Evolutionary conservation across 345 rosid genomes (phyloP).

Genomic region (Rhodamnia argentea): DNA sequence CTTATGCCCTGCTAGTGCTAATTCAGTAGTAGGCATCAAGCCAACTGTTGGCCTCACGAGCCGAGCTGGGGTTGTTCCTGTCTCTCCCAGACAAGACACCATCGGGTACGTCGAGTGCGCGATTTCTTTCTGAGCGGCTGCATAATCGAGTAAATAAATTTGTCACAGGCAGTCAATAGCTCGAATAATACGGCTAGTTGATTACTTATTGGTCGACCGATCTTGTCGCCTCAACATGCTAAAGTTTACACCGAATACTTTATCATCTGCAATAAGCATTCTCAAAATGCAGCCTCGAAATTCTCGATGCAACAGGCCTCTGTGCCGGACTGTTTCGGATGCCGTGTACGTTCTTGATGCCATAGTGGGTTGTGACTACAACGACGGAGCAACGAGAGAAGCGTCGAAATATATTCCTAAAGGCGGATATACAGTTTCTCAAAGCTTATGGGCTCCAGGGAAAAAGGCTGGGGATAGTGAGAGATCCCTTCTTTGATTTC

Average conservation of each 20-base stretch:
- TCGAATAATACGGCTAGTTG: neutral
- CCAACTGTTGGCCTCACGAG: slow-evolving; percentile 81
- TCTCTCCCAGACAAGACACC: slow-evolving; percentile 55
- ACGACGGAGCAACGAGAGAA: slow-evolving; percentile 26
- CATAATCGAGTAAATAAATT: too few species aligned
- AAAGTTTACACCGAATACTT: neutral
- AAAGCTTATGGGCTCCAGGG: slow-evolving; percentile 31
- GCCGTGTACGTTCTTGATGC: slow-evolving; percentile 55
- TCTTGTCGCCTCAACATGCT: neutral
- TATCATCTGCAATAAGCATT: neutral
- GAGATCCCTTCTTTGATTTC: slow-evolving; percentile 26
- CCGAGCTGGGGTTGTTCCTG: slow-evolving; percentile 62
- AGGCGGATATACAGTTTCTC: slow-evolving; percentile 49
- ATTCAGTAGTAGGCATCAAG: slow-evolving; percentile 64
- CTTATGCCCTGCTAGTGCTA: slow-evolving; percentile 40
- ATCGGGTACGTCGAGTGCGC: slow-evolving; percentile 25
- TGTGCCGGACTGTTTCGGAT: slow-evolving; percentile 51
- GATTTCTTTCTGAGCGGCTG: neutral
- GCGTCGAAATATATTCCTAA: slow-evolving; percentile 33
- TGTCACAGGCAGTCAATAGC: neutral
- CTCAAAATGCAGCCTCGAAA: neutral
- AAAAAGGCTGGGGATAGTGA: slow-evolving; percentile 52
- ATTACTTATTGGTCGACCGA: neutral
- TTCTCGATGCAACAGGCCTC: slow-evolving; percentile 23
- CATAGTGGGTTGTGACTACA: slow-evolving; percentile 36